phyloP scores from a whole-genome alignment of 768 basidiomycete genomes.

The Lepiota venenata region DNA sequence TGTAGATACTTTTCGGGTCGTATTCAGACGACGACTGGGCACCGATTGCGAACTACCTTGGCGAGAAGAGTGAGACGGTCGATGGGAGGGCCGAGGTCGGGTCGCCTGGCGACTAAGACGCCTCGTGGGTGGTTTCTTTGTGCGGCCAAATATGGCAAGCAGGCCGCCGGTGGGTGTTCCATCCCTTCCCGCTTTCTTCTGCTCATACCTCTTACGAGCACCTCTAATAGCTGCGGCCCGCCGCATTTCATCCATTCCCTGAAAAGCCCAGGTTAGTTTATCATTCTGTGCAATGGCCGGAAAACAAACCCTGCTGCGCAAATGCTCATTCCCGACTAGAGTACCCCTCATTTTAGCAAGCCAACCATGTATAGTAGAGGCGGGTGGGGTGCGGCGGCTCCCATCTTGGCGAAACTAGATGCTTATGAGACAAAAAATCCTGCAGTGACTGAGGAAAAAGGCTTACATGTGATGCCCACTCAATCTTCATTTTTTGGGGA shows the following conservation, averaged over 20 bases:
- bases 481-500: conserved; percentile 42
- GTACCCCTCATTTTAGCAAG: conserved; percentile 78
- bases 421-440: not conserved
- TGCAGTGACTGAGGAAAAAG: not conserved
- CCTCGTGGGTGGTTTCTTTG: not conserved
- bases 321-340: conserved; percentile 54
- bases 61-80: not conserved
- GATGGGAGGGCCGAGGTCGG: not conserved
- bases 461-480: conserved; percentile 45
- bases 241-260: conserved; percentile 72
- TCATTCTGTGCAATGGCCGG: not conserved
- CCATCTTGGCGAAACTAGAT: conserved; percentile 41
- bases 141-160: conserved; percentile 21
- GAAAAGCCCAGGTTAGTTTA: conserved; percentile 9
- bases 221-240: conserved; percentile 34
- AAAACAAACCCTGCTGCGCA: conserved; percentile 44
- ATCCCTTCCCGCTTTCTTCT: conserved; percentile 13
- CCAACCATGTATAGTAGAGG: conserved; percentile 71
- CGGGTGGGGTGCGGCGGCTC: conserved; percentile 42
- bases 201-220: conserved; percentile 2
- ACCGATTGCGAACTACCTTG: not conserved
- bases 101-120: conserved; percentile 1
- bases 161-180: conserved; percentile 17
- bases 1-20: not conserved
- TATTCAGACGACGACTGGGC: not conserved